phyloP scores from a whole-genome alignment of 2,329 filamentous ascomycete genomes.

The Xylaria sp. region DNA sequence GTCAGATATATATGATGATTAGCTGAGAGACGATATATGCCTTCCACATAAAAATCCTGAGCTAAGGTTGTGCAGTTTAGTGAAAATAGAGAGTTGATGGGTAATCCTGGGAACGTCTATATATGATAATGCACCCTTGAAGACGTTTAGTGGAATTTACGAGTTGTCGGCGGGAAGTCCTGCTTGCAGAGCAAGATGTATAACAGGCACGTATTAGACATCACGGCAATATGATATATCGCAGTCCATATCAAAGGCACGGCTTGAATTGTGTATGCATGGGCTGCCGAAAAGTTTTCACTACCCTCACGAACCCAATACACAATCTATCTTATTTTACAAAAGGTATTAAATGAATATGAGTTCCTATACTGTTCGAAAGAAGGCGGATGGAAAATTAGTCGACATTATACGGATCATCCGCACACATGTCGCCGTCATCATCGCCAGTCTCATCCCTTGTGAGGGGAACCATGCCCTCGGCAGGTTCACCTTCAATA shows the following conservation, averaged over 20 bases:
- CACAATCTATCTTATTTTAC: conserved; percentile 33
- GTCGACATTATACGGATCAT: conserved; percentile 25
- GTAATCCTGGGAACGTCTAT: too few species aligned
- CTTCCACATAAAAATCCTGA: neutral
- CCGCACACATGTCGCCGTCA: conserved; percentile 38
- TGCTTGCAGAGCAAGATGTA: neutral
- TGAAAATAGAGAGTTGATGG: neutral
- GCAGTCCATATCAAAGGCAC: neutral
- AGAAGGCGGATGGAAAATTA: conserved; percentile 1
- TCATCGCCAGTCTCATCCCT: conserved; percentile 49
- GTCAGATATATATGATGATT: neutral
- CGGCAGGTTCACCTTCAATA: conserved; percentile 64
- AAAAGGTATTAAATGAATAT: conserved; percentile 22
- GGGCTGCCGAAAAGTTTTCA: neutral
- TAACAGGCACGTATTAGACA: neutral
- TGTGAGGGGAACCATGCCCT: conserved; percentile 58
- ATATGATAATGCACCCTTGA: too few species aligned
- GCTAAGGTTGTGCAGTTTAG: neutral
- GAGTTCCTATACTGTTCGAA: conserved; percentile 13
- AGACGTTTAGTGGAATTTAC: neutral
- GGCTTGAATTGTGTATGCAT: conserved; percentile 5
- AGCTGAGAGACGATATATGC: neutral
- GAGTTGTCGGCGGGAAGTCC: neutral
- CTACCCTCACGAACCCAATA: neutral
- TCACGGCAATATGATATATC: neutral